Percentiles rank a stretch among this genome's conserved stretches.
Evolutionary conservation across 148 eudicot species (phyloP).

Genomic region (Chenopodium formosanum): DNA sequence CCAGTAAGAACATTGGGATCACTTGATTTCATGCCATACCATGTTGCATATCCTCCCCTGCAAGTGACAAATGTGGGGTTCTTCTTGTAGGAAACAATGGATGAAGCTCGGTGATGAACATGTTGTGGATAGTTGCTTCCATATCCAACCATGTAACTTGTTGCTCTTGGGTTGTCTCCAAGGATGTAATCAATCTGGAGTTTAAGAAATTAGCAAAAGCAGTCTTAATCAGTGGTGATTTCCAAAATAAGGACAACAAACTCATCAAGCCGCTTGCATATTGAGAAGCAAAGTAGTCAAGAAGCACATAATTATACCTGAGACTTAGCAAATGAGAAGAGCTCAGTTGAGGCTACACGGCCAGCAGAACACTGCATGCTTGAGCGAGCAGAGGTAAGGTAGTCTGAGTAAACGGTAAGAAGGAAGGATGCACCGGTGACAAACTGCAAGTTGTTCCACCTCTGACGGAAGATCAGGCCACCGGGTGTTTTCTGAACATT

Average conservation of each 20-base stretch:
- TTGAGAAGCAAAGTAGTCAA: background rate
- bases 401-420: conserved; percentile 80
- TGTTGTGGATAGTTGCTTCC: conserved; percentile 87
- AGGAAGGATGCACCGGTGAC: conserved; percentile 95
- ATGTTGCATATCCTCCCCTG: conserved; percentile 92
- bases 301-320: conserved; percentile 46
- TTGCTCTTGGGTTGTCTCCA: conserved; percentile 99
- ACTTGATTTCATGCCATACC: conserved; percentile 78
- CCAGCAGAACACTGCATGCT: conserved; percentile 55
- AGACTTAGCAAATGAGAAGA: conserved; percentile 71
- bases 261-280: background rate
- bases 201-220: background rate
- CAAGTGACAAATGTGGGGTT: conserved; percentile 73
- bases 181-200: conserved; percentile 88
- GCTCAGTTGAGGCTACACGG: conserved; percentile 56
- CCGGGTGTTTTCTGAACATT: conserved; percentile 91
- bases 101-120: conserved; percentile 90
- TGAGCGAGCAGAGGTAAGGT: conserved; percentile 65
- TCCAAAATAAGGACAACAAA: background rate
- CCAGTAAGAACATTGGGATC: conserved; percentile 90
- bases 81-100: conserved; percentile 76
- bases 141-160: conserved; percentile 99
- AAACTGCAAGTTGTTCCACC: conserved; percentile 98
- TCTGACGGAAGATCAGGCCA: conserved; percentile 84
- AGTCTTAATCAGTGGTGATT: background rate